Evolutionary conservation across 2,329 filamentous ascomycete genomes (phyloP), one percentile per base, ranked within the genome.

Genomic region (Paracamarosporium sp.): DNA sequence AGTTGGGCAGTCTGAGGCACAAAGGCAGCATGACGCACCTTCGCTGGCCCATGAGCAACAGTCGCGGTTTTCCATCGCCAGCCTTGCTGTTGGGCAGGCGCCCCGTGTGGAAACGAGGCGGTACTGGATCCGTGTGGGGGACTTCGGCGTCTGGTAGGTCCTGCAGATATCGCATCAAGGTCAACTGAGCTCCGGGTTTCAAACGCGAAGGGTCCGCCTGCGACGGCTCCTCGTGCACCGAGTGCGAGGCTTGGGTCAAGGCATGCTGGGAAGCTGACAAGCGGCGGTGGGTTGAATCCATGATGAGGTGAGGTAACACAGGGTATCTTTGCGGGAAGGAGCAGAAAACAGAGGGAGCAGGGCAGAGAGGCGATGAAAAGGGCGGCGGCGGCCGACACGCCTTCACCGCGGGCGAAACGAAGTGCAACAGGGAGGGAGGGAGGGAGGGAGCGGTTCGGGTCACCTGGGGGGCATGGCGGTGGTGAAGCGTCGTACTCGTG

Each of bases 41-140:
- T 81, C 93, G 87, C 79, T 97, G 91, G 4, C 95, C 95, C 95
- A 99, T 98, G 64, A 99, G 82, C 55, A 99, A 81, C 52, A 99
- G 80, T 67, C 93, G 87, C 31, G 95, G 95, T 76, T 95, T 96
- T 51, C 84, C 78, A 84, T 86, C 83, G 56, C 81, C 81, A 41
- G 81, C 76, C 61, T 83, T 85, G 64, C 77, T 80, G 60, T 80
- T 80, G 20, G 78, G 77, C 41, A 81, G 60, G n/a, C 76, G 72
- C 17, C 78, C 78, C 9, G 77, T 79, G 59, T 79, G 78, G 57
- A 73, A 79, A 43, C 73, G 75, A 22, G 76, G 76, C 24, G 69
- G 65, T 48, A 75, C 68, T 11, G 57, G 57, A 31, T 77, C 73
- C 44, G 68, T 72, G 44, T 71, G 69, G 35, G 76, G 76, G 46